Percentiles rank a stretch among this genome's conserved stretches.
These are phyloP conservation scores for Sporothrix phasma DNA, from an alignment of 2,329 filamentous ascomycete species.

Conservation along the genomic window DNA sequence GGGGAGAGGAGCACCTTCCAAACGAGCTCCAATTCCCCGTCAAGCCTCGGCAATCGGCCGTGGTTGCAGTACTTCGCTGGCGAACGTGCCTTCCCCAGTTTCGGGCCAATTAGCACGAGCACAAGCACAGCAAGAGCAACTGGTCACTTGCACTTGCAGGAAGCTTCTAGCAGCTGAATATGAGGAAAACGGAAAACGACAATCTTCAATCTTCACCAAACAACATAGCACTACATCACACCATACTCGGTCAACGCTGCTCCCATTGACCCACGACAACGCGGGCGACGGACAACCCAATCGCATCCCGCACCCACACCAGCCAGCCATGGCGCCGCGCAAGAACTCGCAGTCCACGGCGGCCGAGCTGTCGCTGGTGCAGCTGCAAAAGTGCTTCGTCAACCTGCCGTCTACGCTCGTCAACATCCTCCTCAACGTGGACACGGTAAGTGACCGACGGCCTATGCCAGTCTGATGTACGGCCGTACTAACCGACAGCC, in stretches of 20 bases:
- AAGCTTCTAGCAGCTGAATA: neutral
- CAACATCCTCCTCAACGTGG: conserved; percentile 74
- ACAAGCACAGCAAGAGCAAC: neutral
- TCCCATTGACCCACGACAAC: neutral
- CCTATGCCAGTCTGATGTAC: neutral
- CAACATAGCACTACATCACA: neutral
- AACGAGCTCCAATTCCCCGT: neutral
- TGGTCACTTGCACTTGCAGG: neutral
- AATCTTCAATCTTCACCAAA: neutral
- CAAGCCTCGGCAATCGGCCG: conserved; percentile 16
- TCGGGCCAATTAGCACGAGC: conserved; percentile 12
- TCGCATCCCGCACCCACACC: neutral
- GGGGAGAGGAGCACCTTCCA: neutral
- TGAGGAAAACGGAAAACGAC: neutral
- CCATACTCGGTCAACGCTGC: neutral
- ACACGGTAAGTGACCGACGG: conserved; percentile 55
- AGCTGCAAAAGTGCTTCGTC: conserved; percentile 88
- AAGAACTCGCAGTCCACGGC: conserved; percentile 54
- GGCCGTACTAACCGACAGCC: conserved; percentile 41
- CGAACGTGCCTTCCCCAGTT: conserved; percentile 13
- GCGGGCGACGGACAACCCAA: neutral
- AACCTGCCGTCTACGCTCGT: conserved; percentile 83
- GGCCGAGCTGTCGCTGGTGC: conserved; percentile 75
- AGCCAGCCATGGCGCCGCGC: conserved; percentile 34
- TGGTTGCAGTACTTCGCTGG: neutral